Evolutionary conservation across 306 rosid genomes (phyloP).

Genomic region (Mucuna pruriens): DNA sequence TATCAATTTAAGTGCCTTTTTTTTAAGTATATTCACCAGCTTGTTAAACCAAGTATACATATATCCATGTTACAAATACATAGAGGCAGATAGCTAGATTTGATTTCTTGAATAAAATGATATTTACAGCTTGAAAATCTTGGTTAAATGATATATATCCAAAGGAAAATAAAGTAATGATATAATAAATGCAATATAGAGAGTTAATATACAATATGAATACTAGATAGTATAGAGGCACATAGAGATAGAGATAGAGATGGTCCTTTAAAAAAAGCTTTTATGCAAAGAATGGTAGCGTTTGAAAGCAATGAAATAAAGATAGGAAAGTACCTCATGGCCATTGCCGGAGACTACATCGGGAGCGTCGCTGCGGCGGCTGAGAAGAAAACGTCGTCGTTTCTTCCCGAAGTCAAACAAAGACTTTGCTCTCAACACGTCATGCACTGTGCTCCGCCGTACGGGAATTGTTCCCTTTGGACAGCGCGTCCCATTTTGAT

Average conservation of each 20-base stretch:
- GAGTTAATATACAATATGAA: too few species aligned
- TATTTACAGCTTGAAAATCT: too few species aligned
- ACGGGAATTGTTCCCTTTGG: constrained; percentile 85
- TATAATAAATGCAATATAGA: not conserved
- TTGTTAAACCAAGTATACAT: too few species aligned
- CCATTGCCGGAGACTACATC: constrained; percentile 77
- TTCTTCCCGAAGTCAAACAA: constrained; percentile 85
- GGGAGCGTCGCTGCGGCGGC: constrained; percentile 56
- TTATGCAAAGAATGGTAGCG: too few species aligned
- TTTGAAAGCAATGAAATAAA: not conserved
- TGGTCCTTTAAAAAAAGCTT: not conserved
- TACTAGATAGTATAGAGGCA: not conserved
- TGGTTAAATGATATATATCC: not conserved
- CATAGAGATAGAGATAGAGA: not conserved
- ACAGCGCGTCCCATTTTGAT: constrained; percentile 77
- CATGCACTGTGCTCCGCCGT: constrained; percentile 67
- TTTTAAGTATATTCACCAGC: not conserved
- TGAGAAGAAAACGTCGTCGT: constrained; percentile 33
- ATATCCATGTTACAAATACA: too few species aligned
- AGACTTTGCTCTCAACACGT: constrained; percentile 82
- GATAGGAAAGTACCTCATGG: constrained; percentile 82
- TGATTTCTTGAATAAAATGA: too few species aligned
- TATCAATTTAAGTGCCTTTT: not conserved
- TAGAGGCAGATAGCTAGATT: too few species aligned
- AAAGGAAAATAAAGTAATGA: not conserved